phyloP scores from a whole-genome alignment of 805 yeast species.

The Ogataea corticis region DNA sequence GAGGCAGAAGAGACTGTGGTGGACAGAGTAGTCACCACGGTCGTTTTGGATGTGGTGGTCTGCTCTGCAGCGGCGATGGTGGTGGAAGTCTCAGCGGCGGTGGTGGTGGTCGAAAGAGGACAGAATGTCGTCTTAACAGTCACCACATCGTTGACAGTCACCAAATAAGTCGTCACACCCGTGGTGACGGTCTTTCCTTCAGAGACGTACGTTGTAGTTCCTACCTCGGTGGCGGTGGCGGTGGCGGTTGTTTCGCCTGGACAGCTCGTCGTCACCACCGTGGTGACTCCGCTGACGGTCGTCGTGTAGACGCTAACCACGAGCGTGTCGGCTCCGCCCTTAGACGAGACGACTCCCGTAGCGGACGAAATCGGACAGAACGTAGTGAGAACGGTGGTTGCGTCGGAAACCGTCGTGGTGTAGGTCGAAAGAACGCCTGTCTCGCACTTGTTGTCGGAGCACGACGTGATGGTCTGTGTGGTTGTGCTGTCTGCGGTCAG shows the following conservation, averaged over 20 bases:
- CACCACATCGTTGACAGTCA: conserved; percentile 18
- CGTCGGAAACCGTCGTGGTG: conserved; percentile 18
- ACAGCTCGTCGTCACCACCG: conserved; percentile 22
- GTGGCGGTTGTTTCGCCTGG: conserved; percentile 5
- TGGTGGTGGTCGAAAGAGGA: conserved; percentile 16
- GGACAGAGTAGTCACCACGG: neutral
- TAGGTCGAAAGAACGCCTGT: conserved; percentile 22
- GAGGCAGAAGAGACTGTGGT: neutral
- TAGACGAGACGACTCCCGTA: conserved; percentile 12
- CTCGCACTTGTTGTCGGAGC: conserved; percentile 11
- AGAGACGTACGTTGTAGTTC: neutral
- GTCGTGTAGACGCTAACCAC: conserved; percentile 18
- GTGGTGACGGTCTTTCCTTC: conserved; percentile 12
- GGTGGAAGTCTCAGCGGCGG: neutral
- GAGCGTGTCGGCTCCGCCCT: conserved; percentile 16
- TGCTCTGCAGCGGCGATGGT: conserved; percentile 9
- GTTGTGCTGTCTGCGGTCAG: conserved; percentile 12
- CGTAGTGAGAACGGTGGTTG: conserved; percentile 24
- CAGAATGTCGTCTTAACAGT: conserved; percentile 26
- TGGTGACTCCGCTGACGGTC: conserved; percentile 13
- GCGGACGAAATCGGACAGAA: conserved; percentile 18
- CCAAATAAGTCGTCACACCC: conserved; percentile 13
- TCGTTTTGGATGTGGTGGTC: conserved; percentile 9
- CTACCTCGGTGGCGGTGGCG: neutral
- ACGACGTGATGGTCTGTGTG: conserved; percentile 15